These are phyloP conservation scores for Dillenia suffruticosa DNA, from an alignment of 164 flowering plant genomes.

Conservation along the genomic window DNA sequence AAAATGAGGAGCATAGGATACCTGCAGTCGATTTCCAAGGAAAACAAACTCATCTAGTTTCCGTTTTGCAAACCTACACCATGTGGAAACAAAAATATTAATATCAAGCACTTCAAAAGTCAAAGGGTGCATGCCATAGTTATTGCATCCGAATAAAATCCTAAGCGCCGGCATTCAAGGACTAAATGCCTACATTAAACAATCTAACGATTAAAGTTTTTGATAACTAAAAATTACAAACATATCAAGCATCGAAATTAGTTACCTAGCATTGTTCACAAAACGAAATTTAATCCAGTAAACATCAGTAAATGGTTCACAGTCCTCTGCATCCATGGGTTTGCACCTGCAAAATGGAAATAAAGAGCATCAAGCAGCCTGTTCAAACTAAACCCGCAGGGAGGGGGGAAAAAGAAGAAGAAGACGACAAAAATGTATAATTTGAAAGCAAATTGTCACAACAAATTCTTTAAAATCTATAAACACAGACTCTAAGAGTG, in stretches of 20 bases:
- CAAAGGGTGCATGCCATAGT: not conserved
- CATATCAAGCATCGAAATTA: not conserved
- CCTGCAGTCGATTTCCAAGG: constrained; percentile 72
- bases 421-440: not conserved
- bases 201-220: not conserved
- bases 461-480: not conserved
- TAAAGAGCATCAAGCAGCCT: not conserved
- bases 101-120: not conserved
- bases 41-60: constrained; percentile 84
- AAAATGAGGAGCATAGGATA: constrained; percentile 81
- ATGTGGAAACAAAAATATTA: not conserved
- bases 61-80: constrained; percentile 81
- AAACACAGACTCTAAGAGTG: not conserved
- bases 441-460: not conserved
- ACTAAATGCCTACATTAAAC: not conserved
- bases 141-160: too few species aligned
- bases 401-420: not conserved
- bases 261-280: constrained; percentile 79
- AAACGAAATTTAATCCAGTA: constrained; percentile 76
- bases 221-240: not conserved
- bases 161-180: too few species aligned
- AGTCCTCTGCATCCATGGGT: constrained; percentile 94
- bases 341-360: constrained; percentile 46
- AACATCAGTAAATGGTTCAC: constrained; percentile 81
- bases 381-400: not conserved